Evolutionary conservation across 768 basidiomycete genomes (phyloP).

Genomic region (Naganishia onofrii): DNA sequence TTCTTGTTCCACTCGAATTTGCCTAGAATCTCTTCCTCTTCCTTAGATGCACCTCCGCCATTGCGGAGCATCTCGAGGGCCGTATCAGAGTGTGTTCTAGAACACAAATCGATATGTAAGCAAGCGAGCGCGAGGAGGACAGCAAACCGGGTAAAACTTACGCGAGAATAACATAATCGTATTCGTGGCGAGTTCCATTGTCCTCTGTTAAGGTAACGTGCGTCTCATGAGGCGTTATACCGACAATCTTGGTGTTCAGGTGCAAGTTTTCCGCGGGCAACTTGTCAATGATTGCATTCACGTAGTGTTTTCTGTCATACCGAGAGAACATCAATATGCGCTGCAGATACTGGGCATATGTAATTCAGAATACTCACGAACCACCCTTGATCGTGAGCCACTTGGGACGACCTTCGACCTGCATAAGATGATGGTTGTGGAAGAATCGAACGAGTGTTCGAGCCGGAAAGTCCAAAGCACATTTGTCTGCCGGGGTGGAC

Average conservation of each 20-base stretch:
- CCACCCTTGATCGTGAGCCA: slow-evolving; percentile 74
- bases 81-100: slow-evolving; percentile 62
- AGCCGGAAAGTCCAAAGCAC: slow-evolving; percentile 68
- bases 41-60: slow-evolving; percentile 58
- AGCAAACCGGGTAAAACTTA: slow-evolving; percentile 46
- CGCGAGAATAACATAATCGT: slow-evolving; percentile 71
- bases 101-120: not conserved
- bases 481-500: slow-evolving; percentile 71
- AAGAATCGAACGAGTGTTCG: slow-evolving; percentile 69
- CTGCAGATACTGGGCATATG: not conserved
- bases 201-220: slow-evolving; percentile 58
- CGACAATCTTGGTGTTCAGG: slow-evolving; percentile 61
- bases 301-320: slow-evolving; percentile 62
- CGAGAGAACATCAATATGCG: not conserved
- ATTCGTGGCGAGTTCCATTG: slow-evolving; percentile 56
- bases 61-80: slow-evolving; percentile 56
- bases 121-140: not conserved
- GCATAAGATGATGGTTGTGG: slow-evolving; percentile 71
- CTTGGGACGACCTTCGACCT: slow-evolving; percentile 66
- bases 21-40: slow-evolving; percentile 62
- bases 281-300: slow-evolving; percentile 61
- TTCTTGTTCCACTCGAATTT: slow-evolving; percentile 68
- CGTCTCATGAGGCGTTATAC: slow-evolving; percentile 52
- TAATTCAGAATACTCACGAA: slow-evolving; percentile 57
- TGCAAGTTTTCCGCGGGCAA: slow-evolving; percentile 62